Evolutionary conservation across 2,329 filamentous ascomycete genomes (phyloP).

Genomic region (Aspergillus sp.): DNA sequence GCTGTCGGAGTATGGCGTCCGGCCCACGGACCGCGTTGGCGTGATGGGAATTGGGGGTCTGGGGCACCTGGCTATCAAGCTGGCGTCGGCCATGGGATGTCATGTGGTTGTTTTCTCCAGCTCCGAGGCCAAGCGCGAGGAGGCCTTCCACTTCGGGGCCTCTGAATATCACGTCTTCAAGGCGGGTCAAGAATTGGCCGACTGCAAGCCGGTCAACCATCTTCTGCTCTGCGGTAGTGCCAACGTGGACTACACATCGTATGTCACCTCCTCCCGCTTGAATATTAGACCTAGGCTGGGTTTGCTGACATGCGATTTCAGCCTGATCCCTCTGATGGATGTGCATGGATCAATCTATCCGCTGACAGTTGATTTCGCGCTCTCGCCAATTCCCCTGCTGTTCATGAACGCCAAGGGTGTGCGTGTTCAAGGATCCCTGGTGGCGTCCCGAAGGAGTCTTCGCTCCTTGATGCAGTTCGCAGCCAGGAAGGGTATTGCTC

Average conservation of each 20-base stretch:
- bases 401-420: conserved; percentile 44
- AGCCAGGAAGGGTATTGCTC: conserved; percentile 50
- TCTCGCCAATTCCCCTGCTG: conserved; percentile 12
- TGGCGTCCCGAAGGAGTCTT: conserved; percentile 53
- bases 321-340: conserved; percentile 17
- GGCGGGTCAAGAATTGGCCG: conserved; percentile 10
- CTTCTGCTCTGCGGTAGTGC: conserved; percentile 17
- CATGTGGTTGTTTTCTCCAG: conserved; percentile 35
- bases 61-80: conserved; percentile 62
- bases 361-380: conserved; percentile 14
- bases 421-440: conserved; percentile 54
- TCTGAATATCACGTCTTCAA: conserved; percentile 18
- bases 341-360: conserved; percentile 16
- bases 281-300: too few species aligned
- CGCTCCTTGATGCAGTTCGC: conserved; percentile 55
- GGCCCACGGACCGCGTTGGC: conserved; percentile 58
- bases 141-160: conserved; percentile 16
- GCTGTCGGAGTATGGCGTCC: conserved; percentile 50
- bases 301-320: conserved; percentile 3
- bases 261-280: conserved; percentile 7
- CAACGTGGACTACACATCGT: conserved; percentile 17
- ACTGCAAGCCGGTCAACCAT: conserved; percentile 17
- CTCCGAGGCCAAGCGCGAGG: conserved; percentile 17
- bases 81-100: conserved; percentile 59
- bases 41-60: conserved; percentile 63